phyloP scores from a whole-genome alignment of 2,329 filamentous ascomycete genomes.

The Delphinella strobiligena region DNA sequence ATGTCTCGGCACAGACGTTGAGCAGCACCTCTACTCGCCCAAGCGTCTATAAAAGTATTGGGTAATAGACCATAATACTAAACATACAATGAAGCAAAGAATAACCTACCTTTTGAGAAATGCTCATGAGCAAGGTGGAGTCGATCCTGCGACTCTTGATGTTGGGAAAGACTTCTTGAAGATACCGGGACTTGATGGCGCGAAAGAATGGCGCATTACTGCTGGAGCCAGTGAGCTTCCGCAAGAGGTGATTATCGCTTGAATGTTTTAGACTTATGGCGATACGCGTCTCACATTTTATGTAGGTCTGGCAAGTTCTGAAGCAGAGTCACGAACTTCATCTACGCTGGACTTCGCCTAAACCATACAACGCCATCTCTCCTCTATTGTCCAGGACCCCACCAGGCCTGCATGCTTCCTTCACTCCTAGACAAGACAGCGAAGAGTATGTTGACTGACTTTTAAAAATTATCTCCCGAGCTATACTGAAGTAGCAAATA shows the following conservation, averaged over 20 bases:
- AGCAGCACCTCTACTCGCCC: neutral
- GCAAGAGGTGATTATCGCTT: slow-evolving; percentile 49
- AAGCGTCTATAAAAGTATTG: neutral
- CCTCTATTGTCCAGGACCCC: slow-evolving; percentile 66
- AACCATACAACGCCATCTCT: slow-evolving; percentile 45
- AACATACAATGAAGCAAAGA: slow-evolving; percentile 54
- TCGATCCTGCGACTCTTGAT: slow-evolving; percentile 52
- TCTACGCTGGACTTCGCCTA: slow-evolving; percentile 61
- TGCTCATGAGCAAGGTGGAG: slow-evolving; percentile 42
- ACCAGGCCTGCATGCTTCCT: slow-evolving; percentile 72
- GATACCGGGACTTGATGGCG: slow-evolving; percentile 50
- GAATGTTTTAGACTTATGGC: neutral
- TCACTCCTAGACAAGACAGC: slow-evolving; percentile 43
- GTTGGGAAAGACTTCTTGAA: slow-evolving; percentile 43
- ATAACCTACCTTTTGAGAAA: slow-evolving; percentile 60
- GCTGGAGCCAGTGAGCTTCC: slow-evolving; percentile 64
- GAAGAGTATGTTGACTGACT: slow-evolving; percentile 21
- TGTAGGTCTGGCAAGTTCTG: slow-evolving; percentile 50
- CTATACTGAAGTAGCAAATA: slow-evolving; percentile 16
- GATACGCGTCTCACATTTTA: slow-evolving; percentile 1
- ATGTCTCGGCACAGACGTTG: slow-evolving; percentile 3
- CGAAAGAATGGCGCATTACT: slow-evolving; percentile 70
- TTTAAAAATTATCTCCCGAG: neutral
- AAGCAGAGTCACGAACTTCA: slow-evolving; percentile 59
- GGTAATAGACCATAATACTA: too few species aligned